A percentile compares a stretch with the other conserved stretches of the same genome.
These are phyloP conservation scores for Wolfiporia cocos DNA, from an alignment of 1,284 basidiomycete species.

Conservation along the genomic window DNA sequence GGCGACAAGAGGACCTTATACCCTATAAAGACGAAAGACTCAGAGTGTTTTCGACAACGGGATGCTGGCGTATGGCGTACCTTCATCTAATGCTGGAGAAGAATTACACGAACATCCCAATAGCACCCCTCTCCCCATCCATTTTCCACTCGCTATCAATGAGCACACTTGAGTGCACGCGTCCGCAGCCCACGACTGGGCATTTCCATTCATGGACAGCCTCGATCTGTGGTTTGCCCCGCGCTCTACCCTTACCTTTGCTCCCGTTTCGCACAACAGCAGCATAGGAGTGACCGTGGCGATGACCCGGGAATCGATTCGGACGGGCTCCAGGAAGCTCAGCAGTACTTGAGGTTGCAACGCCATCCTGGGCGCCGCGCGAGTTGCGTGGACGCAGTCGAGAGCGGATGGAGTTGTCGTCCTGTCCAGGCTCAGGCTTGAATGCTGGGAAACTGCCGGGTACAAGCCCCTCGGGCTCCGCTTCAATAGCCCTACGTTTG, in stretches of 20 bases:
- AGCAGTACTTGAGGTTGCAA: too few relatives aligned
- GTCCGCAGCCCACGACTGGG: slow-evolving; percentile 51
- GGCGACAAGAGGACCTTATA: too few relatives aligned
- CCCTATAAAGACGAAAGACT: too few relatives aligned
- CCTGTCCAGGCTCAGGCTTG: slow-evolving; percentile 4
- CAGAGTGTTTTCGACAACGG: too few relatives aligned
- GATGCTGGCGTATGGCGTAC: too few relatives aligned
- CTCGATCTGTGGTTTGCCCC: slow-evolving; percentile 35
- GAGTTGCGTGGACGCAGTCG: slow-evolving; percentile 43
- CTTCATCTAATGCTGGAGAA: too few relatives aligned
- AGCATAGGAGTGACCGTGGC: slow-evolving; percentile 1
- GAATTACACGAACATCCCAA: slow-evolving; percentile 40
- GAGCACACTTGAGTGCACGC: slow-evolving; percentile 46
- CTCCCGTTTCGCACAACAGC: slow-evolving; percentile 1
- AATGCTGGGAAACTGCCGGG: neutral
- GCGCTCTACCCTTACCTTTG: slow-evolving; percentile 29
- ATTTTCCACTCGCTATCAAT: slow-evolving; percentile 46
- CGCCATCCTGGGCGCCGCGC: slow-evolving; percentile 2
- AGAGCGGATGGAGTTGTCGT: slow-evolving; percentile 39
- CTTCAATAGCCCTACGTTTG: slow-evolving; percentile 18
- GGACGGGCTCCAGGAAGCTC: neutral
- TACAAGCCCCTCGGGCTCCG: slow-evolving; percentile 5
- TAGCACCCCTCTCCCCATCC: slow-evolving; percentile 35
- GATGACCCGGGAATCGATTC: slow-evolving; percentile 2
- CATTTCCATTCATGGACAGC: slow-evolving; percentile 52